Evolutionary conservation across 768 basidiomycete species (phyloP), one percentile per base, ranked within the genome.

Genomic region (Pleurotus cornucopiae): DNA sequence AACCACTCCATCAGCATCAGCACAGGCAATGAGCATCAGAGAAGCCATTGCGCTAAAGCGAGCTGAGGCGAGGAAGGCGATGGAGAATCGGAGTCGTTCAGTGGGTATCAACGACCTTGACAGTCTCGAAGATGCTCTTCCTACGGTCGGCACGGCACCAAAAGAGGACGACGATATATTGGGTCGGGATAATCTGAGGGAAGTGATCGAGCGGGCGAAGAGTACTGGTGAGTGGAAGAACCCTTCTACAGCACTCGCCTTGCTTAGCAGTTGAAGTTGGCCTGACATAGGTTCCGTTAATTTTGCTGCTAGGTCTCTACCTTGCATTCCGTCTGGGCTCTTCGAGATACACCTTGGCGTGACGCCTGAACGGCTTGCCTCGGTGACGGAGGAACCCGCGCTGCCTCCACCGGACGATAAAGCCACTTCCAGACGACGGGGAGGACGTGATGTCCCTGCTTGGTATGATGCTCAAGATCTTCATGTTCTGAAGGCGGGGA

Each of bases 391-490:
- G 44, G 86, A 89, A 61, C 85, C 86, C 3, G 71, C 76, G 20
- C 64, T 79, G 60, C 75, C 74, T 55, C 70, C 69, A 18, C 66
- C 70, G 34, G 71, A 53, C 18, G 14, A 75, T 3, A 71, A 74
- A 41, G 60, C 66, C 26, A 64, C 66, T 44, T 60, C 69, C 12
- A 67, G 66, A n/a, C 74, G 71, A 55, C 73, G 74, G 43, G 68
- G 73, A 6, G 74, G 71, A 30, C 74, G 76, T 52, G 71, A 76
- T 47, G 72, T 71, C 18, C 83, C 87, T 11, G 76, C 87, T 1
- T 91, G 91, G 89, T 94, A 84, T 62, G 90, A 92, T 65, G 86
- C 86, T 1, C 86, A 88, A 64, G 91, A 94, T 68, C 70, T 94
- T 18, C 79, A 81, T 38, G 73, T 88, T 4, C 71, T 94, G 43